phyloP scores from a whole-genome alignment of 1,284 basidiomycete species.

The Coniferiporia sulphurascens region DNA sequence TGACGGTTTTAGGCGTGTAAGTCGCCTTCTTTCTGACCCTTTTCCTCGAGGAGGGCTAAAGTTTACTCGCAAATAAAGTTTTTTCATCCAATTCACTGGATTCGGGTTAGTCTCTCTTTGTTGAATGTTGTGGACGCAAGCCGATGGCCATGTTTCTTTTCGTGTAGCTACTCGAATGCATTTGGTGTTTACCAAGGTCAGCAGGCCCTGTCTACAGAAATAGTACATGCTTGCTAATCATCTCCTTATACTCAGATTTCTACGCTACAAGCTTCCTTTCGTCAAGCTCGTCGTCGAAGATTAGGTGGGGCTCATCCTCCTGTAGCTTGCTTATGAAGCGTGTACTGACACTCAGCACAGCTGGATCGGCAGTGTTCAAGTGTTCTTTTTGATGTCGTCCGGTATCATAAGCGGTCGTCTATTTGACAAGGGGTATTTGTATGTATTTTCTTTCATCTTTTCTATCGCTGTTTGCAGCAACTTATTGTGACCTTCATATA shows the following conservation, averaged over 20 bases:
- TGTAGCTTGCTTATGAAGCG: background rate
- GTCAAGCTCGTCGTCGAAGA: conserved; percentile 31
- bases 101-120: conserved; percentile 26
- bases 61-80: conserved; percentile 14
- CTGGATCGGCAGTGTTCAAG: conserved; percentile 48
- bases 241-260: conserved; percentile 24
- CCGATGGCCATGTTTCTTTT: background rate
- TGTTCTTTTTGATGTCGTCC: conserved; percentile 34
- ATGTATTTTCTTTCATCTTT: background rate
- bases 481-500: conserved; percentile 23
- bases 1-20: background rate
- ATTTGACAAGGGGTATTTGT: conserved; percentile 19
- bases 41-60: background rate
- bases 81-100: conserved; percentile 16
- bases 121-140: conserved; percentile 7
- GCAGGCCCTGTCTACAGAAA: background rate
- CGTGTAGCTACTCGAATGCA: conserved; percentile 30
- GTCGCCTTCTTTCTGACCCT: background rate
- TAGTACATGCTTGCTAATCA: conserved; percentile 3
- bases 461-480: background rate
- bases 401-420: conserved; percentile 33
- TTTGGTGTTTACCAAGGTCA: conserved; percentile 41
- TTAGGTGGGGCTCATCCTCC: conserved; percentile 29
- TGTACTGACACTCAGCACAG: conserved; percentile 20
- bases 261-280: conserved; percentile 33